Conservation (phyloP, 345 rosid species). For the Salix koriyanagi region DNA sequence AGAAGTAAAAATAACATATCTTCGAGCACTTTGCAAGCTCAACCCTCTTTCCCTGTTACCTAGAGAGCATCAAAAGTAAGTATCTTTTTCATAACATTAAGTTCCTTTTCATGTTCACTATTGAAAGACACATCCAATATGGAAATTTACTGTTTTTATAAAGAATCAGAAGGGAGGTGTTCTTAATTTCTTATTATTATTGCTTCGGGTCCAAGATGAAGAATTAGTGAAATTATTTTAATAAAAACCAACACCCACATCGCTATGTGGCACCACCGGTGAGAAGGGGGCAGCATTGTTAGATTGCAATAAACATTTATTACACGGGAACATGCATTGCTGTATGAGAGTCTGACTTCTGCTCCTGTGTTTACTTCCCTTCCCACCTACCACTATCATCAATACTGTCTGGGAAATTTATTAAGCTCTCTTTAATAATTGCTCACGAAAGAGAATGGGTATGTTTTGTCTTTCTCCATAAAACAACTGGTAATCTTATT, state of each 20-base stretch:
- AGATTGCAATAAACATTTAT: not conserved
- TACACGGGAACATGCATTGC: not conserved
- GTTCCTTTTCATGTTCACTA: not conserved
- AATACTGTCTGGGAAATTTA: not conserved
- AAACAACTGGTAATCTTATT: too few species aligned
- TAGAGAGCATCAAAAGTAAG: not conserved
- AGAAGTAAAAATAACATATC: not conserved
- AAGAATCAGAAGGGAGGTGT: too few species aligned
- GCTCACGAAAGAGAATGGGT: not conserved
- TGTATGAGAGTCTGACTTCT: not conserved
- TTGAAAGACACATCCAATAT: not conserved
- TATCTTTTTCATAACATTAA: not conserved
- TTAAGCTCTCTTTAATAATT: not conserved
- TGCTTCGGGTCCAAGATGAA: too few species aligned
- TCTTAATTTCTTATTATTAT: too few species aligned
- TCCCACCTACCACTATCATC: not conserved
- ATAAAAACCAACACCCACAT: not conserved
- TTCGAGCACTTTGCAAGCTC: not conserved
- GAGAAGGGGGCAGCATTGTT: not conserved
- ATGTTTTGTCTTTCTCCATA: not conserved
- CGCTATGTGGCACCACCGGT: not conserved
- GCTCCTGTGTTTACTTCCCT: not conserved
- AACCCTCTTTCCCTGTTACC: not conserved
- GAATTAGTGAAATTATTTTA: too few species aligned
- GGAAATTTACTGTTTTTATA: not conserved